Percentiles rank a stretch among this genome's conserved stretches.
phyloP scores from a whole-genome alignment of 768 basidiomycete genomes.

The Cystofilobasidium ferigula region DNA sequence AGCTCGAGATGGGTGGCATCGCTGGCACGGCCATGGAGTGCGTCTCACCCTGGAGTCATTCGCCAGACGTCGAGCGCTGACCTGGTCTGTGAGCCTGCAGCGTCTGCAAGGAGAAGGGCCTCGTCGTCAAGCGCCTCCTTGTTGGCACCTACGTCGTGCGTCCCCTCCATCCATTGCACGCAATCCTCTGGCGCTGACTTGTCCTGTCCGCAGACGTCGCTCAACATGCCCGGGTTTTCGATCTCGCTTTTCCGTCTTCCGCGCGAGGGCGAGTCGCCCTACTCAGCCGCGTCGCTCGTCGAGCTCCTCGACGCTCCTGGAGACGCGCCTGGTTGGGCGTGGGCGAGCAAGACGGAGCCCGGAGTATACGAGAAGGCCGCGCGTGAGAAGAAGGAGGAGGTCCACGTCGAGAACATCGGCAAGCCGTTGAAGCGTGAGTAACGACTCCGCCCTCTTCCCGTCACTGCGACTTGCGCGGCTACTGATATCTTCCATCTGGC shows the following conservation, averaged over 20 bases:
- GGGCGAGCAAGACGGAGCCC: slow-evolving; percentile 45
- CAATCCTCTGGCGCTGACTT: too few species aligned
- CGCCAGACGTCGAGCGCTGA: background rate
- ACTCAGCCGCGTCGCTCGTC: slow-evolving; percentile 36
- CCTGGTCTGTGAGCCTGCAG: background rate
- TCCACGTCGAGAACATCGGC: slow-evolving; percentile 25
- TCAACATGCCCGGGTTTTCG: slow-evolving; percentile 42
- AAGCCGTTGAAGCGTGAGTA: slow-evolving; percentile 27
- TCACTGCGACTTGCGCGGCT: background rate
- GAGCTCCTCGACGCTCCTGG: slow-evolving; percentile 37
- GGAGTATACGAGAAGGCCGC: background rate
- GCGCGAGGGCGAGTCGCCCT: slow-evolving; percentile 30
- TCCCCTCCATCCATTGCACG: background rate
- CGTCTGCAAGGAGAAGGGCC: slow-evolving; percentile 29
- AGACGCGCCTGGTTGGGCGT: slow-evolving; percentile 74
- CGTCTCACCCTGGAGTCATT: background rate
- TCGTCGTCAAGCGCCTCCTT: slow-evolving; percentile 54
- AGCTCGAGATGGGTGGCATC: slow-evolving; percentile 36
- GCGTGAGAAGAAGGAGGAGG: slow-evolving; percentile 5
- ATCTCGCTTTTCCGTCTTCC: slow-evolving; percentile 39
- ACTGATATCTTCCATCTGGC: slow-evolving; percentile 33
- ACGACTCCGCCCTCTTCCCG: background rate
- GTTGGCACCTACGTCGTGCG: slow-evolving; percentile 67
- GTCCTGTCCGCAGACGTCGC: slow-evolving; percentile 32
- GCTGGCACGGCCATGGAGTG: slow-evolving; percentile 29